Conservation (phyloP, 2,329 filamentous ascomycete species). For the Thelonectria blattea region DNA sequence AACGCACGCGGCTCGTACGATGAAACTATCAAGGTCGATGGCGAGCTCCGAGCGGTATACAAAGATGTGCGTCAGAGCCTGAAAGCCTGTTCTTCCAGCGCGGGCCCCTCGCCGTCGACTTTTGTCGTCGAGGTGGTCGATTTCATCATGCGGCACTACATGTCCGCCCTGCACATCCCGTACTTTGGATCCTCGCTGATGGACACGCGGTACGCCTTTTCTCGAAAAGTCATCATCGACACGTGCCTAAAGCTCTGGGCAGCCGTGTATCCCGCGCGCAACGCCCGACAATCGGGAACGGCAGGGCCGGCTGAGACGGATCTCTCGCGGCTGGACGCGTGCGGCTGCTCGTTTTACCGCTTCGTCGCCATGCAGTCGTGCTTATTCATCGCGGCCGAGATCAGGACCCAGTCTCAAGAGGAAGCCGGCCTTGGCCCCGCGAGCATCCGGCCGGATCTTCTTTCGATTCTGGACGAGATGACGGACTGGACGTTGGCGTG, state of each 20-base stretch:
- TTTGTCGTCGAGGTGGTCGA: conserved; percentile 56
- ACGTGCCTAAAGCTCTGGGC: conserved; percentile 54
- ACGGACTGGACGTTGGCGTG: conserved; percentile 47
- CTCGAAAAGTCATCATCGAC: conserved; percentile 56
- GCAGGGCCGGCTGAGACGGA: conserved; percentile 31
- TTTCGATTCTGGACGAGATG: conserved; percentile 49
- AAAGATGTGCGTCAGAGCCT: conserved; percentile 47
- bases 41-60: conserved; percentile 50
- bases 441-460: conserved; percentile 48
- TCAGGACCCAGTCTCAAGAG: conserved; percentile 49
- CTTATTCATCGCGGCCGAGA: conserved; percentile 48
- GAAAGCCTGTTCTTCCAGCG: conserved; percentile 30
- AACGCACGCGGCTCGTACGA: conserved; percentile 47
- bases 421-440: conserved; percentile 46
- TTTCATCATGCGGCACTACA: conserved; percentile 59
- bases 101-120: conserved; percentile 31
- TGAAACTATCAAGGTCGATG: conserved; percentile 52
- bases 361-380: conserved; percentile 42
- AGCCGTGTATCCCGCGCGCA: conserved; percentile 40
- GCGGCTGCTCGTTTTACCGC: conserved; percentile 51
- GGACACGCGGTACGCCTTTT: conserved; percentile 56
- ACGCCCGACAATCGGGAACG: neutral
- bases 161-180: conserved; percentile 62
- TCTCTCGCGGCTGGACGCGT: conserved; percentile 47
- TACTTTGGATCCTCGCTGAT: conserved; percentile 50